Evolutionary conservation across 805 yeast genomes (phyloP).

Genomic region (Candida oleophila): DNA sequence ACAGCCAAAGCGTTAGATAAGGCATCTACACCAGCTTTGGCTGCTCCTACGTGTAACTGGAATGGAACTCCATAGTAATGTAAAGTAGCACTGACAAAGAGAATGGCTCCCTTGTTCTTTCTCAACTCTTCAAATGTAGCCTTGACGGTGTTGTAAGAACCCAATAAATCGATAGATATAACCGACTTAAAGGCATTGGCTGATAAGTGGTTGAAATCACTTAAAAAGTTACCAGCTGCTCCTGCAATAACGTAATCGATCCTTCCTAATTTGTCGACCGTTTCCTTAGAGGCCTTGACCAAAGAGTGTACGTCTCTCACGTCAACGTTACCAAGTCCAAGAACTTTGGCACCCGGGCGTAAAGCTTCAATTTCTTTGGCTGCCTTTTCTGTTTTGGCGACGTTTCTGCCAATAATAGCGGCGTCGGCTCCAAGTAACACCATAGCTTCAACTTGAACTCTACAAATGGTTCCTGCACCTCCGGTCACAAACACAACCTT

Average conservation of each 20-base stretch:
- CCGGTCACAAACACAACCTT: slow-evolving; percentile 93
- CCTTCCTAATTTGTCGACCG: slow-evolving; percentile 69
- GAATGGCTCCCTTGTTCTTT: slow-evolving; percentile 63
- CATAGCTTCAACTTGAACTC: slow-evolving; percentile 85
- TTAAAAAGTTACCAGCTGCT: slow-evolving; percentile 91
- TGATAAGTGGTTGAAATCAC: slow-evolving; percentile 75
- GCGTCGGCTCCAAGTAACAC: slow-evolving; percentile 84
- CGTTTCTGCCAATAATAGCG: slow-evolving; percentile 78
- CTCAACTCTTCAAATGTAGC: slow-evolving; percentile 69
- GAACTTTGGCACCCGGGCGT: slow-evolving; percentile 60
- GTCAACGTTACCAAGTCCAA: slow-evolving; percentile 73
- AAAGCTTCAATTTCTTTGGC: slow-evolving; percentile 64
- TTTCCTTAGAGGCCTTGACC: slow-evolving; percentile 57
- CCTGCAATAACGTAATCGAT: slow-evolving; percentile 91
- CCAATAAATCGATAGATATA: slow-evolving; percentile 80
- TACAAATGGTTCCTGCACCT: slow-evolving; percentile 94
- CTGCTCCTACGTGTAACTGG: slow-evolving; percentile 90
- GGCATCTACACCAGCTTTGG: slow-evolving; percentile 95
- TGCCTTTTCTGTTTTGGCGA: slow-evolving; percentile 60
- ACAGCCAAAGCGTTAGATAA: slow-evolving; percentile 80
- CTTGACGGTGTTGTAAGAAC: slow-evolving; percentile 86
- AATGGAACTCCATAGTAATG: slow-evolving; percentile 88
- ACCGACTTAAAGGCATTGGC: slow-evolving; percentile 89
- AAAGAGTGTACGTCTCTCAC: slow-evolving; percentile 70
- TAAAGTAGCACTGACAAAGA: slow-evolving; percentile 85